phyloP scores from a whole-genome alignment of 75 land plant genomes.

The Isoetes taiwanensis region DNA sequence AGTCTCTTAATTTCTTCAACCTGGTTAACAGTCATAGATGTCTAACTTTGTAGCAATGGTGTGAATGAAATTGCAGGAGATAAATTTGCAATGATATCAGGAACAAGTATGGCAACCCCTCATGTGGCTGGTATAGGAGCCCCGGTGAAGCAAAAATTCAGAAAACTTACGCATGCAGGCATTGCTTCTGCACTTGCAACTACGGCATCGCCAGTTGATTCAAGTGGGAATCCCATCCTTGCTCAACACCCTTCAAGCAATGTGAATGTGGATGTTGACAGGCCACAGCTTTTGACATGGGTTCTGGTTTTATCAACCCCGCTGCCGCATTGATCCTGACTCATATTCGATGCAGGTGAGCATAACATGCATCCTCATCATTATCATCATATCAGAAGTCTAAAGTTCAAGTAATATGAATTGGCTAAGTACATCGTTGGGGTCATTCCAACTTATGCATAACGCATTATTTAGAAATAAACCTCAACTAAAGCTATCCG shows the following conservation, averaged over 20 bases:
- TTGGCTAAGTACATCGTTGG: too few species aligned
- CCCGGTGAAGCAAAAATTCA: not conserved
- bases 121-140: not conserved
- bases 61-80: too few species aligned
- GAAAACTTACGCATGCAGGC: not conserved
- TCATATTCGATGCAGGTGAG: not conserved
- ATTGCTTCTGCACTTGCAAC: not conserved
- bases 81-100: not conserved
- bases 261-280: not conserved
- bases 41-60: too few species aligned
- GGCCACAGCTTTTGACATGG: not conserved
- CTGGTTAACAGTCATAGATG: too few species aligned
- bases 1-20: too few species aligned
- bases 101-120: conserved; percentile 2
- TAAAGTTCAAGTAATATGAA: too few species aligned
- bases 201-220: not conserved
- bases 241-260: conserved; percentile 3
- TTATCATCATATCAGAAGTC: too few species aligned
- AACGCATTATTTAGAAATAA: too few species aligned
- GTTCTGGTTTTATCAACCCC: not conserved
- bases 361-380: too few species aligned
- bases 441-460: too few species aligned
- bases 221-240: not conserved
- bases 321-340: not conserved
- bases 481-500: too few species aligned